These are phyloP conservation scores for Fusarium metavorans DNA, from an alignment of 2,329 filamentous ascomycete species.

Conservation along the genomic window DNA sequence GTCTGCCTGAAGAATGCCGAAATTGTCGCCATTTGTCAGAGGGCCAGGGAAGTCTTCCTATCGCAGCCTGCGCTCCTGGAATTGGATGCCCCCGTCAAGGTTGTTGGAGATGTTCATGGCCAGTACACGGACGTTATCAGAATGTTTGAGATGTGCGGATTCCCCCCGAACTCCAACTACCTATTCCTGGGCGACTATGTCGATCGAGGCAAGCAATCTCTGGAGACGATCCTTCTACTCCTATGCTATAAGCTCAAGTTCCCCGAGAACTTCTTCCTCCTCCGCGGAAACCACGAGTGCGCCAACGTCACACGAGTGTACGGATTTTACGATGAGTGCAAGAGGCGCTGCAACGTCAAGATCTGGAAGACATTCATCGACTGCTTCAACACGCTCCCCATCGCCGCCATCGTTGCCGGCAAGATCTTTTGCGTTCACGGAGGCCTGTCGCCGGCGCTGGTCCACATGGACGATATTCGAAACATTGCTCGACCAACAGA, in stretches of 20 bases:
- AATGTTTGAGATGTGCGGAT: slow-evolving; percentile 97
- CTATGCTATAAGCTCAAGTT: slow-evolving; percentile 99
- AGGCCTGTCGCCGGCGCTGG: slow-evolving; percentile 89
- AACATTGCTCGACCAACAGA: slow-evolving; percentile 96
- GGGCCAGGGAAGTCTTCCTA: slow-evolving; percentile 88
- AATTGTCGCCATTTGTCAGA: slow-evolving; percentile 92
- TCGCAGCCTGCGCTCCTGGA: slow-evolving; percentile 93
- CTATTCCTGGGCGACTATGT: slow-evolving; percentile 99
- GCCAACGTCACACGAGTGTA: slow-evolving; percentile 99
- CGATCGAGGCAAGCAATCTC: slow-evolving; percentile 97
- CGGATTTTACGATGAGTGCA: slow-evolving; percentile 99
- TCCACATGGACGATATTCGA: slow-evolving; percentile 98
- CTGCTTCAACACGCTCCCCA: slow-evolving; percentile 98
- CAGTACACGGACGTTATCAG: slow-evolving; percentile 99
- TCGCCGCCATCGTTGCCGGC: slow-evolving; percentile 98
- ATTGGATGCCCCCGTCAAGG: slow-evolving; percentile 94
- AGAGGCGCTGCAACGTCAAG: slow-evolving; percentile 99
- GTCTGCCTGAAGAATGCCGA: slow-evolving; percentile 98
- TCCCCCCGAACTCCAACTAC: slow-evolving; percentile 98
- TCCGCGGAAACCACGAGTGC: slow-evolving; percentile 98
- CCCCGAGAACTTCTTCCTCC: slow-evolving; percentile 99
- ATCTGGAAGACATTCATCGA: slow-evolving; percentile 99
- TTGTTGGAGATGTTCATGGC: slow-evolving; percentile 99
- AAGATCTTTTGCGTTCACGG: slow-evolving; percentile 99
- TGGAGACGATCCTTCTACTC: slow-evolving; percentile 97